Percentiles rank a stretch among this genome's conserved stretches.
phyloP scores from a whole-genome alignment of 2,329 filamentous ascomycete genomes.

The Ilyonectria mors-panacis region DNA sequence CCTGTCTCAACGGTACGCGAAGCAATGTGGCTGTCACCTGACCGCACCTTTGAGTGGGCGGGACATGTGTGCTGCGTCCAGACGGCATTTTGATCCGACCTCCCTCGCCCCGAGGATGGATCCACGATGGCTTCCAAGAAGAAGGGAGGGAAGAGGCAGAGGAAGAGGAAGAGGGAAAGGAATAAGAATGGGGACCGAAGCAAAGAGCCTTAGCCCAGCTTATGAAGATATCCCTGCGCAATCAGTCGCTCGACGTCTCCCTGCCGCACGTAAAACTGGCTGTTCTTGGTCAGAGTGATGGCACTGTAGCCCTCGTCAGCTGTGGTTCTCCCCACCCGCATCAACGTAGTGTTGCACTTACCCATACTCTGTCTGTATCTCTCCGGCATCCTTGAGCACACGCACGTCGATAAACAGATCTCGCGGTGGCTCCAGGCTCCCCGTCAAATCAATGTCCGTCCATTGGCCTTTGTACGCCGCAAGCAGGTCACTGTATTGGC shows the following conservation, averaged over 20 bases:
- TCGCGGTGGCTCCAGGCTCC: slow-evolving; percentile 91
- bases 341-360: slow-evolving; percentile 61
- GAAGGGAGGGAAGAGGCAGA: too few species aligned
- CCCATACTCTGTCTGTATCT: slow-evolving; percentile 99
- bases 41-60: slow-evolving; percentile 7
- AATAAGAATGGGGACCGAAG: background rate
- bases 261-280: slow-evolving; percentile 96
- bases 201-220: slow-evolving; percentile 75
- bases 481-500: slow-evolving; percentile 90
- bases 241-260: slow-evolving; percentile 96
- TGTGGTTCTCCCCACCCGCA: slow-evolving; percentile 1
- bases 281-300: slow-evolving; percentile 97
- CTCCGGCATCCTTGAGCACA: slow-evolving; percentile 95
- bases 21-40: slow-evolving; percentile 27
- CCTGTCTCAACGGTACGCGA: slow-evolving; percentile 14
- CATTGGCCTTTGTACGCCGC: slow-evolving; percentile 98
- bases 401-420: slow-evolving; percentile 98
- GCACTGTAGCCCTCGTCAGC: slow-evolving; percentile 69
- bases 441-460: slow-evolving; percentile 97
- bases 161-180: background rate
- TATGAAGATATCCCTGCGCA: slow-evolving; percentile 93
- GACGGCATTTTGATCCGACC: slow-evolving; percentile 2
- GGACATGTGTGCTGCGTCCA: background rate
- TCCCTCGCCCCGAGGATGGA: slow-evolving; percentile 12
- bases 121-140: background rate